phyloP scores from a whole-genome alignment of 2,329 filamentous ascomycete genomes.

The Calonectria fujianensis region DNA sequence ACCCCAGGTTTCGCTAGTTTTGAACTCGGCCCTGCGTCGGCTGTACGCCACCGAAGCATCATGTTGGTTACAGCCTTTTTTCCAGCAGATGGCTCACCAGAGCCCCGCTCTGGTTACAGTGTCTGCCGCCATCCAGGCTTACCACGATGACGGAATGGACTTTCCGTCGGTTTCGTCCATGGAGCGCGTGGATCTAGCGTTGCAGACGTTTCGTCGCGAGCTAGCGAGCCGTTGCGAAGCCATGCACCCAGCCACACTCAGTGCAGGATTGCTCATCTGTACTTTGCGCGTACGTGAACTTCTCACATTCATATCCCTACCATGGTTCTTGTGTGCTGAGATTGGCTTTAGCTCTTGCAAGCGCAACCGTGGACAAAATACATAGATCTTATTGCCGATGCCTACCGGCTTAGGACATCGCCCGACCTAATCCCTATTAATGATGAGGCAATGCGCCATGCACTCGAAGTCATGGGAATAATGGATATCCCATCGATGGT shows the following conservation, averaged over 20 bases:
- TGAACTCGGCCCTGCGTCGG: constrained; percentile 46
- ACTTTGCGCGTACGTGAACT: constrained; percentile 47
- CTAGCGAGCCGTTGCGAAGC: constrained; percentile 43
- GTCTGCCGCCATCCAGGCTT: constrained; percentile 49
- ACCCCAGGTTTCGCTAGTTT: constrained; percentile 40
- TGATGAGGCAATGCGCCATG: constrained; percentile 43
- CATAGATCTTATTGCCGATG: constrained; percentile 50
- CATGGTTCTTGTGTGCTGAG: not conserved
- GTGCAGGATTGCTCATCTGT: constrained; percentile 50
- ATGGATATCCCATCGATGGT: constrained; percentile 51
- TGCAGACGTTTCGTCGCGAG: constrained; percentile 52
- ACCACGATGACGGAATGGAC: constrained; percentile 46
- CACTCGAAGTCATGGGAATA: constrained; percentile 49
- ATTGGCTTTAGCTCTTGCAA: constrained; percentile 45
- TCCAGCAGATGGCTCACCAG: constrained; percentile 50
- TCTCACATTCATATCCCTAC: not conserved
- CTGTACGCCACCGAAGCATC: constrained; percentile 49
- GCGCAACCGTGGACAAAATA: constrained; percentile 50
- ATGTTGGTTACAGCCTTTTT: constrained; percentile 51
- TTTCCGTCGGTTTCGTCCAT: constrained; percentile 49
- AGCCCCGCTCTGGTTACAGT: constrained; percentile 50
- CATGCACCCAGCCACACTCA: constrained; percentile 47
- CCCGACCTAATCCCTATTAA: constrained; percentile 40
- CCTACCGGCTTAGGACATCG: constrained; percentile 43
- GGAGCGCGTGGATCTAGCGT: constrained; percentile 48